Evolutionary conservation across 2,329 filamentous ascomycete species (phyloP).

Genomic region (Calonectria ilicicola): DNA sequence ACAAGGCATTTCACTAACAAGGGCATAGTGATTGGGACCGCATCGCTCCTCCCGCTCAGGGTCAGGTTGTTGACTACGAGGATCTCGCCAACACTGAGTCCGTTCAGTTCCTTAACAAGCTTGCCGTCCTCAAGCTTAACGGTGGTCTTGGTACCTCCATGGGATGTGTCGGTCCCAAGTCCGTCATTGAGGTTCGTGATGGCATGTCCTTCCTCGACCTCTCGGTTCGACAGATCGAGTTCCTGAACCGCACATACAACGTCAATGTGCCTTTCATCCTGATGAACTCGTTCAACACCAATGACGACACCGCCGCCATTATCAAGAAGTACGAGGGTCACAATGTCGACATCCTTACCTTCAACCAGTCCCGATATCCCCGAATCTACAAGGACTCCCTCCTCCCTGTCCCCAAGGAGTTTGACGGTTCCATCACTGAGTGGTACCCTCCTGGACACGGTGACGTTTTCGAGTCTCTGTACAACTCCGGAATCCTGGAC

Average conservation of each 20-base stretch:
- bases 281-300: slow-evolving; percentile 99
- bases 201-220: slow-evolving; percentile 99
- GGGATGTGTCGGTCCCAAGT: slow-evolving; percentile 99
- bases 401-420: slow-evolving; percentile 92
- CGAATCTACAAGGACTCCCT: slow-evolving; percentile 98
- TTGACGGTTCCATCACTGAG: slow-evolving; percentile 88
- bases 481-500: slow-evolving; percentile 98
- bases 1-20: slow-evolving; percentile 33
- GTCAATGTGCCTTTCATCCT: slow-evolving; percentile 98
- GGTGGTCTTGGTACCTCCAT: slow-evolving; percentile 99
- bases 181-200: slow-evolving; percentile 98
- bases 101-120: slow-evolving; percentile 94
- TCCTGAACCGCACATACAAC: slow-evolving; percentile 97
- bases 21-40: slow-evolving; percentile 87
- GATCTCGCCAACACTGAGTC: slow-evolving; percentile 90
- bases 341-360: slow-evolving; percentile 99
- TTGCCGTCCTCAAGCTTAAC: slow-evolving; percentile 98
- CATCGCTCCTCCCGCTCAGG: slow-evolving; percentile 91
- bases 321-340: slow-evolving; percentile 99
- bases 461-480: slow-evolving; percentile 99
- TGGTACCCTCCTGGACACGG: slow-evolving; percentile 99
- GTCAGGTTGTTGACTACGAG: slow-evolving; percentile 96
- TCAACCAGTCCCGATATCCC: slow-evolving; percentile 99
- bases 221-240: slow-evolving; percentile 98
- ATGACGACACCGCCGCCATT: slow-evolving; percentile 96